These are phyloP conservation scores for Dovyalis caffra DNA, from an alignment of 345 rosid species.

Conservation along the genomic window DNA sequence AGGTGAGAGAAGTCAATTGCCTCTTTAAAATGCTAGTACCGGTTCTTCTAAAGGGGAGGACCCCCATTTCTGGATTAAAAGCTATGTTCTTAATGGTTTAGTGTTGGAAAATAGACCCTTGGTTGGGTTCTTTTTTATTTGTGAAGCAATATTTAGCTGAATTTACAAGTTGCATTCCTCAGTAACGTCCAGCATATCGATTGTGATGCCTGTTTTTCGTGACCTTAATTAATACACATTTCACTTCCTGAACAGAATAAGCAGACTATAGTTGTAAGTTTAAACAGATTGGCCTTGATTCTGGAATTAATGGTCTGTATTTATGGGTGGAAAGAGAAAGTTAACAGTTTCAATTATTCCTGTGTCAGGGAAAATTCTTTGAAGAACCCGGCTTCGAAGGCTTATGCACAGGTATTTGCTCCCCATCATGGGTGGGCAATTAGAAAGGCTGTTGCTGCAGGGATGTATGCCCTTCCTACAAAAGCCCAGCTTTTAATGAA, in stretches of 20 bases:
- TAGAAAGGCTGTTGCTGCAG: constrained; percentile 83
- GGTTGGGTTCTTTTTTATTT: neutral
- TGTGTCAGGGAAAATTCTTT: constrained; percentile 73
- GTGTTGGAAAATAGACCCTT: too few species aligned
- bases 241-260: neutral
- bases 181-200: neutral
- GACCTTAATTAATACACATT: neutral
- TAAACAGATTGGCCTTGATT: constrained; percentile 6
- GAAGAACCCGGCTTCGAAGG: constrained; percentile 82
- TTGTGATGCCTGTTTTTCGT: neutral
- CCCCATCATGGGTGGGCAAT: constrained; percentile 97
- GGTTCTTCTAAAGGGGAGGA: too few species aligned
- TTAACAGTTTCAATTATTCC: neutral
- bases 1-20: neutral
- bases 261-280: neutral
- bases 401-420: constrained; percentile 88
- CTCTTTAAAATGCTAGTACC: neutral
- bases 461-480: constrained; percentile 97
- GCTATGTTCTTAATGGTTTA: too few species aligned
- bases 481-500: constrained; percentile 63
- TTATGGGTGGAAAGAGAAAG: neutral
- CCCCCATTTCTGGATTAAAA: neutral
- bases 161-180: neutral
- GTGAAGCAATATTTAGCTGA: neutral
- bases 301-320: constrained; percentile 4